Conservation (phyloP, 352 stramenopile genomes). For the Phytopythium oedochilum region DNA sequence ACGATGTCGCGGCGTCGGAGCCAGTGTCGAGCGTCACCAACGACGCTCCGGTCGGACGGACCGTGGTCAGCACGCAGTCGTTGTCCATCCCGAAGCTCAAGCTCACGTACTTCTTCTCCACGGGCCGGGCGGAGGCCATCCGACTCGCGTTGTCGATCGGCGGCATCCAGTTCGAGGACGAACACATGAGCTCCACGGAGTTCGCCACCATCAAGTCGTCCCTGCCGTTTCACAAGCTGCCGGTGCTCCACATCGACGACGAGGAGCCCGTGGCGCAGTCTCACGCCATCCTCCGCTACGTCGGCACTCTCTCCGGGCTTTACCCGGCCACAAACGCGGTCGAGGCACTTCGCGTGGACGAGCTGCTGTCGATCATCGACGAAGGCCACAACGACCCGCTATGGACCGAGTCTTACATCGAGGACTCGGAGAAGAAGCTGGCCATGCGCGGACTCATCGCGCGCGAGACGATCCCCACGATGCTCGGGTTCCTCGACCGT, state of each 20-base stretch:
- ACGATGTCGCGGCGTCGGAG: background rate
- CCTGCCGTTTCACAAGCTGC: constrained; percentile 38
- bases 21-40: background rate
- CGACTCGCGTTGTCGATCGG: constrained; percentile 41
- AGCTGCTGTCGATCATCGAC: constrained; percentile 37
- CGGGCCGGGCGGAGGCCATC: constrained; percentile 45
- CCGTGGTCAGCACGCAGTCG: background rate
- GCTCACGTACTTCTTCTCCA: constrained; percentile 49
- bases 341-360: constrained; percentile 28
- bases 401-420: constrained; percentile 25
- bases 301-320: constrained; percentile 36
- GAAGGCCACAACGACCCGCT: constrained; percentile 27
- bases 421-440: constrained; percentile 21
- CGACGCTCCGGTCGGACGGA: too few species aligned
- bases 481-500: constrained; percentile 31
- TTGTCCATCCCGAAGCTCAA: constrained; percentile 24
- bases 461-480: constrained; percentile 30
- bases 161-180: constrained; percentile 46
- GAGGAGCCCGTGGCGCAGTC: constrained; percentile 35
- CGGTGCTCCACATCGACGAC: constrained; percentile 37
- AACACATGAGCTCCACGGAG: constrained; percentile 29
- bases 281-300: constrained; percentile 53
- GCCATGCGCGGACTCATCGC: constrained; percentile 17
- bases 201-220: constrained; percentile 22
- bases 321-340: constrained; percentile 30